Conservation (phyloP, 2,329 filamentous ascomycete genomes). For the Grosmannia clavigera region DNA sequence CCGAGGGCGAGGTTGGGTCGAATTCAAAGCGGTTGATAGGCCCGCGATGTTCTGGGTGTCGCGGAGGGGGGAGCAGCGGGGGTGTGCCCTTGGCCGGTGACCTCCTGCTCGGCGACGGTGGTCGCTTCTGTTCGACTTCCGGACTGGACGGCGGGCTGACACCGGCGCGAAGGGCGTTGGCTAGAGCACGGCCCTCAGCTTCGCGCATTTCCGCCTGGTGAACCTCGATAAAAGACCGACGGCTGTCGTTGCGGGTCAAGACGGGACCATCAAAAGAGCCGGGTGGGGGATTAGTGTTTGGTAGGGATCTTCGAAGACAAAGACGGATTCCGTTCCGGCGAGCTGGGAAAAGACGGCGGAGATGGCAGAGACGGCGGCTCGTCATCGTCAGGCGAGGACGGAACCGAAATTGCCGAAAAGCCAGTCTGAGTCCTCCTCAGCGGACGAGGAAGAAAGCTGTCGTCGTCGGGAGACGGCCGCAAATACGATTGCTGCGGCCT, state of each 20-base stretch:
- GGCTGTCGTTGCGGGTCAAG: constrained; percentile 34
- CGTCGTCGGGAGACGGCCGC: constrained; percentile 24
- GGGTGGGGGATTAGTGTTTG: constrained; percentile 19
- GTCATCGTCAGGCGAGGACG: constrained; percentile 22
- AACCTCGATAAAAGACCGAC: constrained; percentile 45
- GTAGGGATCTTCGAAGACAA: constrained; percentile 13
- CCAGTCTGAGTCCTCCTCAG: constrained; percentile 49
- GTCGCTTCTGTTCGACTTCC: constrained; percentile 10
- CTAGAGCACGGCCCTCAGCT: constrained; percentile 47
- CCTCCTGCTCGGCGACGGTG: background rate
- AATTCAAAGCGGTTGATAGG: background rate
- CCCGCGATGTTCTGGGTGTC: background rate
- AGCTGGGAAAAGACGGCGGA: background rate
- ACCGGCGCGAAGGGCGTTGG: constrained; percentile 31
- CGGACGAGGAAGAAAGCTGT: constrained; percentile 38
- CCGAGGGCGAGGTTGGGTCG: background rate
- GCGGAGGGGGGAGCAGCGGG: constrained; percentile 1
- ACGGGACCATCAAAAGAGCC: too few species aligned
- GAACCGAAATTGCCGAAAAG: constrained; percentile 24
- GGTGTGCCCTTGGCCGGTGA: constrained; percentile 3
- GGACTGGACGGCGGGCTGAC: constrained; percentile 17
- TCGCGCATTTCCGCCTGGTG: constrained; percentile 48
- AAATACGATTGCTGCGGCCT: constrained; percentile 24
- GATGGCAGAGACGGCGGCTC: background rate
- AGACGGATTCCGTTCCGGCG: constrained; percentile 38